These are phyloP conservation scores for Puya raimondii DNA, from an alignment of 176 grass and related monocot species.

Conservation along the genomic window DNA sequence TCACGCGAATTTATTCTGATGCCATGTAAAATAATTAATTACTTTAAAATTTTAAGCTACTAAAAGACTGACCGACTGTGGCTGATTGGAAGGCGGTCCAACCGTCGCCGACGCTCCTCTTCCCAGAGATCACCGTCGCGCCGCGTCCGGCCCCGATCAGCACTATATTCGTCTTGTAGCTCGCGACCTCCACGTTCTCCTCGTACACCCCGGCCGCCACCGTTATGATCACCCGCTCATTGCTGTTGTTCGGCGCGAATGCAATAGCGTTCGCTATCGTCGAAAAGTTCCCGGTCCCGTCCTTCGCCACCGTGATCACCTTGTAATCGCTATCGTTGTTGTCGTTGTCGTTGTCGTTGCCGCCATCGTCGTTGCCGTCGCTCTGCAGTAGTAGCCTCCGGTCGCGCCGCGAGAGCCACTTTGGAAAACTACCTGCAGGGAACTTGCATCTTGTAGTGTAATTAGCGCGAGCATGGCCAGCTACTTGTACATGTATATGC, in stretches of 20 bases:
- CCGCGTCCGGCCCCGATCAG: slow-evolving; percentile 42
- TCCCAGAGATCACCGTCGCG: slow-evolving; percentile 62
- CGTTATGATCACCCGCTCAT: slow-evolving; percentile 35
- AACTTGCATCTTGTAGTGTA: no score
- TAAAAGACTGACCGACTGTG: slow-evolving; percentile 46
- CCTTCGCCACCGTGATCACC: slow-evolving; percentile 62
- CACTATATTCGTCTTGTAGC: slow-evolving; percentile 45
- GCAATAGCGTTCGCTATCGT: slow-evolving; percentile 55
- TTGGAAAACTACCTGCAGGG: no score
- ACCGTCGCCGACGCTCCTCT: slow-evolving; percentile 37
- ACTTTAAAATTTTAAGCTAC: not conserved
- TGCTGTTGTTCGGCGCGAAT: slow-evolving; percentile 49
- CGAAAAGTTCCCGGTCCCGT: slow-evolving; percentile 41
- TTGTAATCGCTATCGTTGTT: not conserved
- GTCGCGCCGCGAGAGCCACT: not conserved
- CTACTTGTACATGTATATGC: no score
- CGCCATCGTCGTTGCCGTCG: slow-evolving; percentile 22
- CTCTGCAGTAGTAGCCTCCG: not conserved
- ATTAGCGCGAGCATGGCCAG: no score
- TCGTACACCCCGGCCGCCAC: slow-evolving; percentile 69
- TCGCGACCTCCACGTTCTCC: slow-evolving; percentile 67
- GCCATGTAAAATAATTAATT: not conserved
- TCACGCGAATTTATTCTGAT: no score
- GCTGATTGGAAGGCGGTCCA: slow-evolving; percentile 70
- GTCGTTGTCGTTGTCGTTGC: not conserved